Percentiles rank a stretch among this genome's conserved stretches.
These are phyloP conservation scores for Ustilago crameri DNA, from an alignment of 1,284 basidiomycete genomes.

Conservation along the genomic window DNA sequence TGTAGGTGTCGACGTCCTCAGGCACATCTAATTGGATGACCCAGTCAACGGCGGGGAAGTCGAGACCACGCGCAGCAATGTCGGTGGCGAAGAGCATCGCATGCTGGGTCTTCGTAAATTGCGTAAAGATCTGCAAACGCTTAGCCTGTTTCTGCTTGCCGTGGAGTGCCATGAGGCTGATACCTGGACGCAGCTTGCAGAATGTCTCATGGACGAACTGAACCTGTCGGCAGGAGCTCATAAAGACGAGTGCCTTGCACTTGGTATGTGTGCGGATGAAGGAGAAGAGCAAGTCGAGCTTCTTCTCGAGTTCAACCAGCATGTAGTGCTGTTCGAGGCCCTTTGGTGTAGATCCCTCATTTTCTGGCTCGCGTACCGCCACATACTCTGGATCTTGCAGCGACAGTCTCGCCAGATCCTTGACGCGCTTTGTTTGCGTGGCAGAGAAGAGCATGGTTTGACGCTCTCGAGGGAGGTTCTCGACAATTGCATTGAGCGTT, in stretches of 20 bases:
- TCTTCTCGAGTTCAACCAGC: slow-evolving; percentile 83
- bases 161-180: slow-evolving; percentile 89
- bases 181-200: slow-evolving; percentile 91
- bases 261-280: slow-evolving; percentile 96
- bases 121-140: slow-evolving; percentile 73
- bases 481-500: slow-evolving; percentile 87
- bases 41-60: slow-evolving; percentile 98
- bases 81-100: slow-evolving; percentile 76
- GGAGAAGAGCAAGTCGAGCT: slow-evolving; percentile 90
- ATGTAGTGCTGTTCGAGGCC: slow-evolving; percentile 91
- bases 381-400: slow-evolving; percentile 85
- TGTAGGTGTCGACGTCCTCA: slow-evolving; percentile 97
- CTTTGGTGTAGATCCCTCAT: slow-evolving; percentile 72
- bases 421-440: slow-evolving; percentile 91
- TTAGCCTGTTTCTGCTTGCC: slow-evolving; percentile 97
- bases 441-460: slow-evolving; percentile 97
- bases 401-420: slow-evolving; percentile 88
- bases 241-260: slow-evolving; percentile 90
- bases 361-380: slow-evolving; percentile 69
- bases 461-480: slow-evolving; percentile 74
- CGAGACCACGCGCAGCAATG: slow-evolving; percentile 93
- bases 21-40: slow-evolving; percentile 97
- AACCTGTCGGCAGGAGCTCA: slow-evolving; percentile 90
- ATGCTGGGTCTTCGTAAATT: slow-evolving; percentile 61
- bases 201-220: slow-evolving; percentile 94